Conservation (phyloP, 768 basidiomycete species). For the Lentinus brumalis region DNA sequence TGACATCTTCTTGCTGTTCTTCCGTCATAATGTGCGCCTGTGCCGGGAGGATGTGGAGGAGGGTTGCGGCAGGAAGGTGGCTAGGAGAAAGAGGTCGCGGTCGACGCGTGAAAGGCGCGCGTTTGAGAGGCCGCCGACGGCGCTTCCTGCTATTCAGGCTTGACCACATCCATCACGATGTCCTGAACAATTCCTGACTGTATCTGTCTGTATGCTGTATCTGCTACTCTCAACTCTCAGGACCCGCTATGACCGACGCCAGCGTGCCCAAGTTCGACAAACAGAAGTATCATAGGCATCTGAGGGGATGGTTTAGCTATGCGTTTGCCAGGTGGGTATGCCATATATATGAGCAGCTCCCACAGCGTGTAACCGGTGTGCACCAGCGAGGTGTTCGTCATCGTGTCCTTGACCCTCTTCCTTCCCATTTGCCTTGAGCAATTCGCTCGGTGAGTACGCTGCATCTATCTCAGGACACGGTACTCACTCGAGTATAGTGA, state of each 20-base stretch:
- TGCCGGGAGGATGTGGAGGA: not conserved
- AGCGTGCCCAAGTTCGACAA: constrained; percentile 21
- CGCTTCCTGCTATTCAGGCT: no score
- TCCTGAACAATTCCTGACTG: no score
- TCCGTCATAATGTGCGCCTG: constrained; percentile 7
- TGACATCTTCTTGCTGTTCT: constrained; percentile 50
- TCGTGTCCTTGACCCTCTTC: constrained; percentile 80
- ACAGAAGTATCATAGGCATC: constrained; percentile 32
- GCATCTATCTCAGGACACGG: not conserved
- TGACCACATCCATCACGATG: no score
- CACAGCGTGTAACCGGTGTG: not conserved
- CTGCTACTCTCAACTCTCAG: no score
- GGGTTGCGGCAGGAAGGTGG: not conserved
- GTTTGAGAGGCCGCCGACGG: not conserved
- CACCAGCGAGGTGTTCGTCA: constrained; percentile 74
- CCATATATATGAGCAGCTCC: not conserved
- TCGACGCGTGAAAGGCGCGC: constrained; percentile 3
- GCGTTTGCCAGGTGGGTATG: constrained; percentile 73
- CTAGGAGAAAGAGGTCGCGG: constrained; percentile 4
- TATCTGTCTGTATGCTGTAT: no score
- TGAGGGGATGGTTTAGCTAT: constrained; percentile 82
- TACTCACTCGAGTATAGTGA: constrained; percentile 44
- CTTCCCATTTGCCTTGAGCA: constrained; percentile 85
- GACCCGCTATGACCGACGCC: not conserved
- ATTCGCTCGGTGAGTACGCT: constrained; percentile 52